A percentile compares a stretch with the other conserved stretches of the same genome.
These are phyloP conservation scores for Ballota nigra DNA, from an alignment of 257 asterid genomes.

Conservation along the genomic window DNA sequence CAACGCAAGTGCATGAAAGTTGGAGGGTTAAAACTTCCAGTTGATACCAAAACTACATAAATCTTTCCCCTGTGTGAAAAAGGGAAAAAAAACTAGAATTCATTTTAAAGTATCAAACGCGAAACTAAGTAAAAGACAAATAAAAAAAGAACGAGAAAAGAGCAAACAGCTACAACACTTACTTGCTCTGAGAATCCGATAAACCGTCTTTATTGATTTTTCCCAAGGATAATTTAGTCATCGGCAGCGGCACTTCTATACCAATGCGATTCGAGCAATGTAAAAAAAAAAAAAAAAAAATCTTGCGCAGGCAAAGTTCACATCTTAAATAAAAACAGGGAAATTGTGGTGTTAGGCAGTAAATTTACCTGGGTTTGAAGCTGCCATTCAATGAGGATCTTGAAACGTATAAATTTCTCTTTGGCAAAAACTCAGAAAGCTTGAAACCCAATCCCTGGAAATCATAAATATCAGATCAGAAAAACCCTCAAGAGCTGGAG, in stretches of 20 bases:
- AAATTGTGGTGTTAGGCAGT: no score
- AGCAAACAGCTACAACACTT: background rate
- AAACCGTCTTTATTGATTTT: conserved; percentile 22
- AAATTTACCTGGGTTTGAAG: conserved; percentile 26
- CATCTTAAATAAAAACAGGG: background rate
- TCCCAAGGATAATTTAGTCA: conserved; percentile 47
- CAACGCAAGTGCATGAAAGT: conserved; percentile 90
- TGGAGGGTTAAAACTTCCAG: conserved; percentile 94
- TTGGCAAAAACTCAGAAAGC: conserved; percentile 9
- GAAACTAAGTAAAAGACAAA: background rate
- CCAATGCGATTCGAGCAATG: no score
- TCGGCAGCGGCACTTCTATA: conserved; percentile 41
- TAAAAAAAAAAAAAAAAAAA: no score
- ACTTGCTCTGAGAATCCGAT: conserved; percentile 35
- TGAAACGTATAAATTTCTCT: background rate
- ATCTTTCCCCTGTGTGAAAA: conserved; percentile 48
- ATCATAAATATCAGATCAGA: no score
- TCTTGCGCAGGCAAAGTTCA: background rate
- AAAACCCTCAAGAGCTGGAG: no score
- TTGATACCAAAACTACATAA: conserved; percentile 66
- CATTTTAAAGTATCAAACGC: background rate
- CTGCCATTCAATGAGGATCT: conserved; percentile 14
- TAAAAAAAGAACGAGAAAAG: background rate
- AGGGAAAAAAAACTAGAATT: background rate
- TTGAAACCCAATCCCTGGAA: no score